Evolutionary conservation across 2,329 filamentous ascomycete genomes (phyloP).

Genomic region (Talaromyces sp.): DNA sequence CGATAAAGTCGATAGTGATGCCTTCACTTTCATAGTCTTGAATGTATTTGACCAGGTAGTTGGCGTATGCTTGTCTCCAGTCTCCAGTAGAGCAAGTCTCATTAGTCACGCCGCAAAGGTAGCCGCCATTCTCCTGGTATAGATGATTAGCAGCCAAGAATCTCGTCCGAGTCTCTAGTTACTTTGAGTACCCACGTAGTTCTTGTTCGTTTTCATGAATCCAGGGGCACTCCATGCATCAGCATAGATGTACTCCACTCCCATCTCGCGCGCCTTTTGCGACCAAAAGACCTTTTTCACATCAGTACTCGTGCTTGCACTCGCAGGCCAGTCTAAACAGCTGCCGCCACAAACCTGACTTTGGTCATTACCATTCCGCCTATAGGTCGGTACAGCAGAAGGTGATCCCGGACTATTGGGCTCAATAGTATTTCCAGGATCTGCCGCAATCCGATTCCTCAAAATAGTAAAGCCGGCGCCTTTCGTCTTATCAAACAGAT

Average conservation of each 20-base stretch:
- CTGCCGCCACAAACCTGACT: slow-evolving; percentile 7
- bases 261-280: not conserved
- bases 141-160: not conserved
- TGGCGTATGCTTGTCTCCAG: slow-evolving; percentile 47
- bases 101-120: slow-evolving; percentile 39
- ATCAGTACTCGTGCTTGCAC: too few relatives aligned
- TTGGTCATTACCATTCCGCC: slow-evolving; percentile 11
- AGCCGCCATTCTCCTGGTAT: slow-evolving; percentile 10
- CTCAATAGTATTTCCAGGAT: slow-evolving; percentile 8
- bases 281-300: not conserved
- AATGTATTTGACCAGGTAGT: slow-evolving; percentile 47
- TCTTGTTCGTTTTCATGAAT: slow-evolving; percentile 46
- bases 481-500: not conserved
- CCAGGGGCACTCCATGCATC: slow-evolving; percentile 47
- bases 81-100: slow-evolving; percentile 36
- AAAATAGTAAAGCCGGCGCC: slow-evolving; percentile 12
- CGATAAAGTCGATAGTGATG: slow-evolving; percentile 44
- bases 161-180: not conserved
- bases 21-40: slow-evolving; percentile 43
- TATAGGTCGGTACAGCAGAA: slow-evolving; percentile 4
- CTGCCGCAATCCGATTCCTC: slow-evolving; percentile 12
- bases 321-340: not conserved
- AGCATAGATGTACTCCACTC: slow-evolving; percentile 18
- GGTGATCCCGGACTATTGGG: slow-evolving; percentile 9
- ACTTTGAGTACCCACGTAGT: not conserved